Conservation (phyloP, 2,329 filamentous ascomycete genomes). For the Gremmenia infestans region DNA sequence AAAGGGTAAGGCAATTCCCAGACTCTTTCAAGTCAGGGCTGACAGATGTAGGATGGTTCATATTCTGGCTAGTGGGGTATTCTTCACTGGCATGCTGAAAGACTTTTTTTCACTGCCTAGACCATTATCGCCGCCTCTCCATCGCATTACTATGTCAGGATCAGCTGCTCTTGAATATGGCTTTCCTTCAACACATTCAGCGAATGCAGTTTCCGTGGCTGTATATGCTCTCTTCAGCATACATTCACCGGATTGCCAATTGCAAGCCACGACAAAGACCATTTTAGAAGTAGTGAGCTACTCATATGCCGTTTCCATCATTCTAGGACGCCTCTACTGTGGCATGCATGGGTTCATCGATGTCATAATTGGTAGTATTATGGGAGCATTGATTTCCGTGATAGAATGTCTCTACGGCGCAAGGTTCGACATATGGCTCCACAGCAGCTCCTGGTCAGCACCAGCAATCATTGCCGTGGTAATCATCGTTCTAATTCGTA, state of each 20-base stretch:
- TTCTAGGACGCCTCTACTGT: slow-evolving; percentile 89
- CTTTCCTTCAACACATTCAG: slow-evolving; percentile 94
- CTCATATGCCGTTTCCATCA: slow-evolving; percentile 83
- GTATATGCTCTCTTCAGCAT: slow-evolving; percentile 75
- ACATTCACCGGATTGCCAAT: slow-evolving; percentile 56
- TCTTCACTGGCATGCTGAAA: slow-evolving; percentile 89
- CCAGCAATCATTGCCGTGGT: slow-evolving; percentile 59
- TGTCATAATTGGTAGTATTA: slow-evolving; percentile 71
- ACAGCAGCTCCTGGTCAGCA: slow-evolving; percentile 57
- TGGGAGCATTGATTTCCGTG: slow-evolving; percentile 63
- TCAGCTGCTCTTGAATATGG: slow-evolving; percentile 94
- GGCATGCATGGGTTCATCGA: slow-evolving; percentile 98
- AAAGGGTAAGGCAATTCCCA: slow-evolving; percentile 63
- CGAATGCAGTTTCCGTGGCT: slow-evolving; percentile 92
- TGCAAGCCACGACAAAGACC: slow-evolving; percentile 54
- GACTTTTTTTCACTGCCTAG: slow-evolving; percentile 89
- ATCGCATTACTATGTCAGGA: slow-evolving; percentile 95
- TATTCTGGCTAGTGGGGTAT: slow-evolving; percentile 73
- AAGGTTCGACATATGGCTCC: slow-evolving; percentile 65
- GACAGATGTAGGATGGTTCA: slow-evolving; percentile 55
- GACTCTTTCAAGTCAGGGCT: slow-evolving; percentile 9
- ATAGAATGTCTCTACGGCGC: slow-evolving; percentile 57
- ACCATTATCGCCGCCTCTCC: slow-evolving; percentile 83
- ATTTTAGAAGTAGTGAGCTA: slow-evolving; percentile 67
- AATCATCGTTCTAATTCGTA: slow-evolving; percentile 72